Evolutionary conservation across 164 flowering plant genomes (phyloP), one percentile per base, ranked within the genome.

Genomic region (Saururus chinensis): DNA sequence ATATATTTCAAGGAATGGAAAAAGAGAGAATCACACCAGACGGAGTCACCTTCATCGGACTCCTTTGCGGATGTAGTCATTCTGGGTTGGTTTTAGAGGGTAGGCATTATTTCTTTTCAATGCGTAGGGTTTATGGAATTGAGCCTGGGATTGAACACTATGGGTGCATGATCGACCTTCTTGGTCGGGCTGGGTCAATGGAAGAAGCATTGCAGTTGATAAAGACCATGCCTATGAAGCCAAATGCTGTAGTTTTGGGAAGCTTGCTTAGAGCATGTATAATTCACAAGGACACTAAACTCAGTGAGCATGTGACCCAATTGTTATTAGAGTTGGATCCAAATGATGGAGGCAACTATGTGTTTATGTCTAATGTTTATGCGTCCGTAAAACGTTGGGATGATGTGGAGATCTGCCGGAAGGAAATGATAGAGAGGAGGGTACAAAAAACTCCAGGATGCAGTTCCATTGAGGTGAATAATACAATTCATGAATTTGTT

Each of bases 141-240:
- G 65, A 78, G 20, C 82, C 76, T 20, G 65, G 69, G 60, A 65
- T 78, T 54, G 82, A 78, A 58, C 82, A 75, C 61, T 76, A 66
- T 68, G 79, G 79, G 21, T 78, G 82, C 75, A 75, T 78, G 77
- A 66, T 76, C 21, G 82, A 78, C 61, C 79, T 78, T 58, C 66
- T 75, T 51, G 75, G 77, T 52, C 67, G 82, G 55, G 70, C 72
- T 3, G 79, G 79, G 17, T 62, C 56, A 62, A 71, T 78, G 19
- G 51, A 67, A 42, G 77, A 71, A 48, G 82, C 81, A 40, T 60
- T 75, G 53, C 64, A 68, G 51, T 68, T 78, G 60, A 56, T 73
- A 37, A 56, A 49, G 57, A 19, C 70, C 42, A 75, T 78, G 79
- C 73, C 73, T 14, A 71, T 74, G 62, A 65, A 60, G 37, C 79